These are phyloP conservation scores for Asclepias syriaca DNA, from an alignment of 257 asterid species.

Conservation along the genomic window DNA sequence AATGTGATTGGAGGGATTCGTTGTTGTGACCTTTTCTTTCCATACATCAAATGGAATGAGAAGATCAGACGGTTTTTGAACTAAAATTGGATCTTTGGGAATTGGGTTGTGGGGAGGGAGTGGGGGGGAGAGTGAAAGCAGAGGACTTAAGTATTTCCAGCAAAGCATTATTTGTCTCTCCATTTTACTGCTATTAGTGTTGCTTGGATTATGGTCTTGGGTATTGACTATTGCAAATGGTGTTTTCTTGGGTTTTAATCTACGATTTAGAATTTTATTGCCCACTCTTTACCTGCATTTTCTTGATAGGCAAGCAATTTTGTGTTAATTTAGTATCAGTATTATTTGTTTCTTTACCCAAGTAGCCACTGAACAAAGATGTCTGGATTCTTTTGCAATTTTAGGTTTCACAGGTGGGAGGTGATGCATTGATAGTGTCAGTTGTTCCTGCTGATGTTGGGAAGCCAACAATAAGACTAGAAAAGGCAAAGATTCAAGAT, in stretches of 20 bases:
- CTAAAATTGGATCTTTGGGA: not conserved
- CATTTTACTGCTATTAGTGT: not conserved
- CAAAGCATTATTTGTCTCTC: not conserved
- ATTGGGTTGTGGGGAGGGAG: not conserved
- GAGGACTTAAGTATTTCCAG: not conserved
- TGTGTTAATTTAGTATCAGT: not conserved
- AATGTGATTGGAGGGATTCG: conserved; percentile 9
- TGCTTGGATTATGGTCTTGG: conserved; percentile 1
- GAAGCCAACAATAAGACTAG: conserved; percentile 66
- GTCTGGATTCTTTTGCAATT: conserved; percentile 3
- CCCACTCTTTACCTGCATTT: conserved; percentile 11
- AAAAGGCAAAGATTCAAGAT: conserved; percentile 61
- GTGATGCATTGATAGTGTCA: conserved; percentile 69
- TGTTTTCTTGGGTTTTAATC: not conserved
- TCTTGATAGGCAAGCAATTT: conserved; percentile 4
- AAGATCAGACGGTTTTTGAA: not conserved
- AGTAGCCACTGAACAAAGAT: conserved; percentile 3
- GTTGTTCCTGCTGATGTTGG: conserved; percentile 85
- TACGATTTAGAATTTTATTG: not conserved
- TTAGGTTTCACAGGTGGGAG: conserved; percentile 55
- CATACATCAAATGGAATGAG: not conserved
- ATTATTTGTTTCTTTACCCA: not conserved
- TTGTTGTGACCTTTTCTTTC: not conserved
- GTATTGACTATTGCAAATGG: not conserved
- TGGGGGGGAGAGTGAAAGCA: not conserved